These are phyloP conservation scores for Fomes fomentarius DNA, from an alignment of 1,284 basidiomycete species.

Conservation along the genomic window DNA sequence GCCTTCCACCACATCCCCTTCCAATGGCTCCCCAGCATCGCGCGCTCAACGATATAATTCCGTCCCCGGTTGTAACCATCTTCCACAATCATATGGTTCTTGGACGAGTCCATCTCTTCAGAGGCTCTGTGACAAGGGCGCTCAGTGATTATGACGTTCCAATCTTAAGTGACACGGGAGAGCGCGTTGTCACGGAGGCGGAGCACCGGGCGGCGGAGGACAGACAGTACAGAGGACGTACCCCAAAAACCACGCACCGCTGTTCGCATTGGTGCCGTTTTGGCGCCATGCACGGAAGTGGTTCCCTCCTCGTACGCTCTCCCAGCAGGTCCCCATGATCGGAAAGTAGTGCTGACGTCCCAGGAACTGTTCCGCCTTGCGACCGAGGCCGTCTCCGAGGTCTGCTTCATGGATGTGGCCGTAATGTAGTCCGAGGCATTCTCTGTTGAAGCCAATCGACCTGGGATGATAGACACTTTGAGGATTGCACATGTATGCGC, in stretches of 20 bases:
- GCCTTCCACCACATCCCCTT: constrained; percentile 71
- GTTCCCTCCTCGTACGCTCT: constrained; percentile 49
- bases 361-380: constrained; percentile 44
- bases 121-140: constrained; percentile 74
- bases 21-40: constrained; percentile 62
- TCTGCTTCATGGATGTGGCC: constrained; percentile 48
- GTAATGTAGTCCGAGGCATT: constrained; percentile 50
- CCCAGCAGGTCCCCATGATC: constrained; percentile 50
- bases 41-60: constrained; percentile 69
- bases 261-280: constrained; percentile 46
- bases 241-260: constrained; percentile 52
- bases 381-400: constrained; percentile 48
- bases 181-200: too few species aligned
- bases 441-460: constrained; percentile 69
- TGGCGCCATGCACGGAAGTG: constrained; percentile 53
- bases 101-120: constrained; percentile 69
- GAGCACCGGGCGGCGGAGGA: too few species aligned
- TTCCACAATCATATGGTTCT: constrained; percentile 71
- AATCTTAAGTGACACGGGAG: too few species aligned
- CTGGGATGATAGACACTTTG: constrained; percentile 29
- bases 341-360: constrained; percentile 48
- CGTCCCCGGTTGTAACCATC: constrained; percentile 81
- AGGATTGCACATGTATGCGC: not conserved
- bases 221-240: constrained; percentile 30
- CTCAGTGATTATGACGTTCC: too few species aligned